Base-by-base conservation (phyloP, 2,329 filamentous ascomycete genomes). In the Rasamsonia emersonii region DNA sequence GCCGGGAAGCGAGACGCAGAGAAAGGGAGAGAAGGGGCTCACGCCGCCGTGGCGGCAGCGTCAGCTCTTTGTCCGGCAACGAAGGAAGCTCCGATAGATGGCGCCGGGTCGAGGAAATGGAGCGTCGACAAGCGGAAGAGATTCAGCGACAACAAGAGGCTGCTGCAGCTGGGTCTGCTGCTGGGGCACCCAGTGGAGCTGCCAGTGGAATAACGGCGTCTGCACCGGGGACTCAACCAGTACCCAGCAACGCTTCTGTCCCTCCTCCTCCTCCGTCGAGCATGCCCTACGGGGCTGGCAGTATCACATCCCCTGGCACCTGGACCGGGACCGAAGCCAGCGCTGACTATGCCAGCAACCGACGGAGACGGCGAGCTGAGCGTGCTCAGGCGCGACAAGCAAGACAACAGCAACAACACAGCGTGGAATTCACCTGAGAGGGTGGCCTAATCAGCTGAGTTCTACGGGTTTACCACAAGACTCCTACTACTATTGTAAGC, bases 261-360 rank as follows among this genome's bases (percentile, higher is more conserved):
- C 59, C 59, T 10, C 53, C 58, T 14, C 59, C 58, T 18, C 57
- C 56, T 2, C 57, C 58, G 14, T 60, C 61, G 6, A 56, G 46
- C 18, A 58, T 61, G 32, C 27, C 62, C 11, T 53, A 61, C 29
- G 58, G 56, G 18, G 35, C 56, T 5, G 54, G 58, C 10, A 64
- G 62, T 37, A 50, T 64, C 30, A 53, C 53, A 4, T 63, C 60
- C 1, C 59, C 59, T 4, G 53, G 53, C 39, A 64, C 62, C 24
- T 62, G 51, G 34, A 64, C 62, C 3, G 68, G 65, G 7, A 69
- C 65, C 1, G 67, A 68, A 36, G 59, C 62, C 13, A 64, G 64
- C 41, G 56, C 61, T 19, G 59, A 69, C 35, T 73, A 71, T 43
- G 71, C 68, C 2, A 70, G 63, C 37, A 73, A 73, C 44, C 59